Conservation (phyloP, 2,329 filamentous ascomycete genomes). For the Ophiostoma sp. region DNA sequence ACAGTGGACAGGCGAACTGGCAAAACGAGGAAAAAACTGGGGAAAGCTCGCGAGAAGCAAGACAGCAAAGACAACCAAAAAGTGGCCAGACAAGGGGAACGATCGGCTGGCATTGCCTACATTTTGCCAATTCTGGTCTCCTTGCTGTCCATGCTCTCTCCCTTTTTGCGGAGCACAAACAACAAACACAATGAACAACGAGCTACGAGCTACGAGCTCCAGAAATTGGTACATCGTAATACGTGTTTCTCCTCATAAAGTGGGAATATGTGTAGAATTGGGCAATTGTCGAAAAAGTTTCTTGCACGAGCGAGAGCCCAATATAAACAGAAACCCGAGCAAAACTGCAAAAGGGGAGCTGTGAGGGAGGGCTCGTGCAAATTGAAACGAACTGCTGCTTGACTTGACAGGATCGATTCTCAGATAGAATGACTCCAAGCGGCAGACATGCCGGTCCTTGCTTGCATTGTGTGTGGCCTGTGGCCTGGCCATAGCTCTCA, state of each 20-base stretch:
- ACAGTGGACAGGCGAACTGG: background rate
- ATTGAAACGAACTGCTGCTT: conserved; percentile 8
- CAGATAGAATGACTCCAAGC: background rate
- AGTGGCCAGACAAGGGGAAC: background rate
- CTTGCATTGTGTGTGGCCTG: background rate
- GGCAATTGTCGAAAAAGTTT: background rate
- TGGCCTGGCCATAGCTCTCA: conserved; percentile 13
- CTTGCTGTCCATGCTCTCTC: background rate
- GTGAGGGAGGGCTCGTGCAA: background rate
- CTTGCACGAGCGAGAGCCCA: background rate
- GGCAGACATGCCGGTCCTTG: background rate
- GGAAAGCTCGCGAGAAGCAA: conserved; percentile 14
- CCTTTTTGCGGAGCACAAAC: conserved; percentile 7
- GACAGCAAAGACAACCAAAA: background rate
- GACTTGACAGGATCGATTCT: background rate
- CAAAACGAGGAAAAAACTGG: conserved; percentile 4
- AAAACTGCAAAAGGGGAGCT: background rate
- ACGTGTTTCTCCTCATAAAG: background rate
- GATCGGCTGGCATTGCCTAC: background rate
- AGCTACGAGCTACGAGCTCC: background rate
- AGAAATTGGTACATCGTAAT: conserved; percentile 10
- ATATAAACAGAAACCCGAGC: background rate
- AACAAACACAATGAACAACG: background rate
- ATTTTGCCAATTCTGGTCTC: background rate
- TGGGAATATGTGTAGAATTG: background rate